Evolutionary conservation across 2,329 filamentous ascomycete species (phyloP), one percentile per base, ranked within the genome.

Genomic region (Tolypocladium sp.): DNA sequence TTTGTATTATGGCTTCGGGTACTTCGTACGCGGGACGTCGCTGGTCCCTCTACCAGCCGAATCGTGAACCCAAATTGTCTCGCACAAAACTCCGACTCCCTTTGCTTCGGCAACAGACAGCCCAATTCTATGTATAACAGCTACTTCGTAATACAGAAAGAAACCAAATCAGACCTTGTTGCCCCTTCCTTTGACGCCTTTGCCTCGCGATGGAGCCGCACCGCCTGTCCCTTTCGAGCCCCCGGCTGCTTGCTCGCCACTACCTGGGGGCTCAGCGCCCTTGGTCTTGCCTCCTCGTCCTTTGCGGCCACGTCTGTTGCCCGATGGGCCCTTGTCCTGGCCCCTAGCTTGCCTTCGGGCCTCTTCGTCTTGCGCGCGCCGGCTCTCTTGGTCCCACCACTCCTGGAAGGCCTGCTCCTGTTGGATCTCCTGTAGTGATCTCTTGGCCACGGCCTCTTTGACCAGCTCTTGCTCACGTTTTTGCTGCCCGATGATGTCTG

Each of bases 341-440:
- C 75, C 73, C 60, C 72, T 73, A 40, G 68, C 69, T 30, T 71
- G 68, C 56, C 75, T 71, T 52, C 74, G 69, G 3, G 79, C 78
- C 62, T 83, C 82, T 61, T 85, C 85, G 64, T 88, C 84, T 63
- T 88, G 87, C 42, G 88, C 83, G 35, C 89, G 81, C 61, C 82
- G 81, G 66, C 87, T 91, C 72, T 96, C 92, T 62, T 89, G 86
- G 64, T 95, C 91, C 92, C 92, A 96, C 92, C 92, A 96, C 70
- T 95, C 87, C 70, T 97, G 91, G 70, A 99, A 99, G 57, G 91
- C 91, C 70, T 99, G 94, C 73, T 99, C 94, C 64, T 94, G 86
- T 71, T 99, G 94, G 60, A 99, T 99, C 63, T 97, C 94, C 68
- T 95, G 87, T 37, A 99, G 76, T 63, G 90, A 94, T 59, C 93